These are phyloP conservation scores for Pugionium cornutum DNA, from an alignment of 345 rosid species.

Conservation along the genomic window DNA sequence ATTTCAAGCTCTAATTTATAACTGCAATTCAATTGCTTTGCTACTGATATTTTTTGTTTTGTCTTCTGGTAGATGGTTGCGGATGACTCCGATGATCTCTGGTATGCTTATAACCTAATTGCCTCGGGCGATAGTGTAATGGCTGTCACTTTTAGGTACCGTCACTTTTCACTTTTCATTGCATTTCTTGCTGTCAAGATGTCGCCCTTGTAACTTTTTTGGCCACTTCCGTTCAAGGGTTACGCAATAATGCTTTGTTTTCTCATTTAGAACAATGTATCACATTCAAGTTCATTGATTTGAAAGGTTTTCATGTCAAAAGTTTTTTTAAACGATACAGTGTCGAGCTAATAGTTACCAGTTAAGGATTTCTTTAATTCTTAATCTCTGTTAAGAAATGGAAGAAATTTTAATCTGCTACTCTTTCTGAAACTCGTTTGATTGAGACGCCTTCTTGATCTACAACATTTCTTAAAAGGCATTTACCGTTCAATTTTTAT, in stretches of 20 bases:
- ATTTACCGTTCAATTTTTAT: not conserved
- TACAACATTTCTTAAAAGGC: not conserved
- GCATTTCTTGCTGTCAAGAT: slow-evolving; percentile 2
- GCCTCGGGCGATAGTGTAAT: slow-evolving; percentile 72
- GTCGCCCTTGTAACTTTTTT: not conserved
- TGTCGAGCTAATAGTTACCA: slow-evolving; percentile 11
- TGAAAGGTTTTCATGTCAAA: not conserved
- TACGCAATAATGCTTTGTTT: not conserved
- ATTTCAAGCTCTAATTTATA: not conserved
- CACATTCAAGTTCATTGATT: not conserved
- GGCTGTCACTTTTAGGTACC: slow-evolving; percentile 88
- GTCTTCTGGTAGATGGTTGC: slow-evolving; percentile 60
- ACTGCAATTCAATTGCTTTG: slow-evolving; percentile 4
- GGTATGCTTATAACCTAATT: slow-evolving; percentile 86
- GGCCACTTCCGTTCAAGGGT: not conserved
- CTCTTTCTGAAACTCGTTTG: not conserved
- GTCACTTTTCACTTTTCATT: not conserved
- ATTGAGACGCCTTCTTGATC: slow-evolving; percentile 9
- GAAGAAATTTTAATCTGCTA: not conserved
- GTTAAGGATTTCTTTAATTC: not conserved
- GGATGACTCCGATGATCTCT: slow-evolving; percentile 84
- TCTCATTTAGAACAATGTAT: slow-evolving; percentile 8
- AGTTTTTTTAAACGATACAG: slow-evolving; percentile 2
- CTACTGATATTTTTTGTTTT: slow-evolving; percentile 3
- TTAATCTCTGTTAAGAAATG: not conserved